phyloP scores from a whole-genome alignment of 2,329 filamentous ascomycete species.

The Alternaria dauci region DNA sequence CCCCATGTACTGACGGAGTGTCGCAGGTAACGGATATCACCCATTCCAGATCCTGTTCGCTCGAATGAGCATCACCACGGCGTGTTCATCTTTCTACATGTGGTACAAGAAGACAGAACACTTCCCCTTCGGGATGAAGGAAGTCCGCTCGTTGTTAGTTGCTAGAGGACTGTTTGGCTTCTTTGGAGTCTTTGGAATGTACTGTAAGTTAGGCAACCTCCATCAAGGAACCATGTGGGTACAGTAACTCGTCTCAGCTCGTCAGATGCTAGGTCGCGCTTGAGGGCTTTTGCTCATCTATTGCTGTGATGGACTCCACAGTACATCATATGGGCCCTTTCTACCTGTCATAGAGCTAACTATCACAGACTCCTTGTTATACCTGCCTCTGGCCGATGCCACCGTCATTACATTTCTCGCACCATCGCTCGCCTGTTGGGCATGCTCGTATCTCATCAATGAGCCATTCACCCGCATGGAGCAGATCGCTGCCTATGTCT shows the following conservation, averaged over 20 bases:
- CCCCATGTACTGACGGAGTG: background rate
- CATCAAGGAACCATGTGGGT: background rate
- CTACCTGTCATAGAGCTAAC: slow-evolving; percentile 32
- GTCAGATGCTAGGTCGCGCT: background rate
- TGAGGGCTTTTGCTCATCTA: background rate
- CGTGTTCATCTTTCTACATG: slow-evolving; percentile 76
- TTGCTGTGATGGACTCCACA: slow-evolving; percentile 3
- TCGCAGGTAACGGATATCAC: slow-evolving; percentile 70
- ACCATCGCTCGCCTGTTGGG: slow-evolving; percentile 79
- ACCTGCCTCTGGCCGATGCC: slow-evolving; percentile 84
- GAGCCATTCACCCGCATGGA: slow-evolving; percentile 83
- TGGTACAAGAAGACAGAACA: slow-evolving; percentile 72
- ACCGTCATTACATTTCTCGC: slow-evolving; percentile 89
- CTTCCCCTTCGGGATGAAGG: slow-evolving; percentile 73
- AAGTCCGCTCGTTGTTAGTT: slow-evolving; percentile 73
- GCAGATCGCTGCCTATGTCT: slow-evolving; percentile 77
- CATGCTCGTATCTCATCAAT: slow-evolving; percentile 76
- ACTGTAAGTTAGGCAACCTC: slow-evolving; percentile 59
- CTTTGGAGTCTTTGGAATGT: slow-evolving; percentile 82
- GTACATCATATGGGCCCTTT: slow-evolving; percentile 3
- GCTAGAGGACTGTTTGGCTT: slow-evolving; percentile 74
- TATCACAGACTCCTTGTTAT: slow-evolving; percentile 68
- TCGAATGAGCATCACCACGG: slow-evolving; percentile 76
- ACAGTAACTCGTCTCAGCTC: slow-evolving; percentile 14
- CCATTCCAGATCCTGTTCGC: slow-evolving; percentile 81